phyloP scores from a whole-genome alignment of 2,329 filamentous ascomycete genomes.

The Colletotrichum falcatum region DNA sequence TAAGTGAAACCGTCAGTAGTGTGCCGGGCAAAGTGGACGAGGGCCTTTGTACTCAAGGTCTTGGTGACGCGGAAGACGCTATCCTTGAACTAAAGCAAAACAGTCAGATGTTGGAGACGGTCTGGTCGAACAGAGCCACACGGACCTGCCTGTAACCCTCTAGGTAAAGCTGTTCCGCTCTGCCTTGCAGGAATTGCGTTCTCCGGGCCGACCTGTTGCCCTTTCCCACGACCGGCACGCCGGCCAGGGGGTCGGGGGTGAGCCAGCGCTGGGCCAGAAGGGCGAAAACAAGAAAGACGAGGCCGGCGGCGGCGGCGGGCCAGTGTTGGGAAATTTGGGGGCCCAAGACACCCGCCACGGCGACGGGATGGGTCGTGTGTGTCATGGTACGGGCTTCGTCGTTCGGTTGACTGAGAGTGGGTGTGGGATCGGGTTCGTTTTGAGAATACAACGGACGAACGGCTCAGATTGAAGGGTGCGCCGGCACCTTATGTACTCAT shows the following conservation, averaged over 20 bases:
- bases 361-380: conserved; percentile 15
- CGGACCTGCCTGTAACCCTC: conserved; percentile 30
- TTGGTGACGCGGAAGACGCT: conserved; percentile 48
- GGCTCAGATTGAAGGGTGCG: neutral
- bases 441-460: neutral
- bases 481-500: conserved; percentile 1
- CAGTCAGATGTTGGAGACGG: neutral
- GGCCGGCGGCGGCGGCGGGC: conserved; percentile 22
- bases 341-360: conserved; percentile 14
- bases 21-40: neutral
- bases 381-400: conserved; percentile 11
- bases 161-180: conserved; percentile 17
- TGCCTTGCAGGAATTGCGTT: conserved; percentile 12
- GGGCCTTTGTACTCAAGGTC: conserved; percentile 38
- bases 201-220: conserved; percentile 8
- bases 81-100: conserved; percentile 46
- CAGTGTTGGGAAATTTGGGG: conserved; percentile 9
- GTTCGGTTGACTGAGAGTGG: neutral
- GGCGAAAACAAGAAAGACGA: conserved; percentile 21
- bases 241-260: conserved; percentile 26
- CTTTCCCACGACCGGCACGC: conserved; percentile 24
- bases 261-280: conserved; percentile 31
- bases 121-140: neutral
- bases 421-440: neutral
- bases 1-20: conserved; percentile 25